Percentiles rank a stretch among this genome's conserved stretches.
phyloP scores from a whole-genome alignment of 2,329 filamentous ascomycete species.

The Colletotrichum filicis region DNA sequence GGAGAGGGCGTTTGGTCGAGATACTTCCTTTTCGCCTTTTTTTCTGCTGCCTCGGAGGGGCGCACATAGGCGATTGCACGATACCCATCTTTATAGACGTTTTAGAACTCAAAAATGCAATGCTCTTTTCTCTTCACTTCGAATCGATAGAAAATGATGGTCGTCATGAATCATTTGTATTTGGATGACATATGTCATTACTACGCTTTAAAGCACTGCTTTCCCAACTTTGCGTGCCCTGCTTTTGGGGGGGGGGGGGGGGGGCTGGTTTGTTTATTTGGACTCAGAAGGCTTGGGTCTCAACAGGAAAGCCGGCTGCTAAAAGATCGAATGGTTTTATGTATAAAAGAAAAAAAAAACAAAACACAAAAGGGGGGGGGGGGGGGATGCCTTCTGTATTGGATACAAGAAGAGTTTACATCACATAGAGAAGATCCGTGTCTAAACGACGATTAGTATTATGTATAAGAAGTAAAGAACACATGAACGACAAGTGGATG shows the following conservation, averaged over 20 bases:
- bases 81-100: neutral
- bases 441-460: slow-evolving; percentile 5
- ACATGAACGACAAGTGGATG: slow-evolving; percentile 28
- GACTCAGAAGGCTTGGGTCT: no score
- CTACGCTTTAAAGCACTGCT: neutral
- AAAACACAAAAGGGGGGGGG: no score
- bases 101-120: neutral
- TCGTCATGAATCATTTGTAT: neutral
- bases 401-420: neutral
- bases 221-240: neutral
- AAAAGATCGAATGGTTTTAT: no score
- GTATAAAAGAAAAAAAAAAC: no score
- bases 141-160: neutral
- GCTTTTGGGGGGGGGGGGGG: no score
- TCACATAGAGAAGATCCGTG: slow-evolving; percentile 32
- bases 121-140: neutral
- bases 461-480: neutral
- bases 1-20: neutral
- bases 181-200: neutral
- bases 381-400: neutral
- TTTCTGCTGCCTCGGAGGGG: neutral
- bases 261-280: no score
- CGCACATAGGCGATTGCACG: neutral
- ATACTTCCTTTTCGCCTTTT: neutral
- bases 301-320: no score